Evolutionary conservation across 495 filamentous ascomycete species (phyloP).

Genomic region (Aspergillus nanangensis): DNA sequence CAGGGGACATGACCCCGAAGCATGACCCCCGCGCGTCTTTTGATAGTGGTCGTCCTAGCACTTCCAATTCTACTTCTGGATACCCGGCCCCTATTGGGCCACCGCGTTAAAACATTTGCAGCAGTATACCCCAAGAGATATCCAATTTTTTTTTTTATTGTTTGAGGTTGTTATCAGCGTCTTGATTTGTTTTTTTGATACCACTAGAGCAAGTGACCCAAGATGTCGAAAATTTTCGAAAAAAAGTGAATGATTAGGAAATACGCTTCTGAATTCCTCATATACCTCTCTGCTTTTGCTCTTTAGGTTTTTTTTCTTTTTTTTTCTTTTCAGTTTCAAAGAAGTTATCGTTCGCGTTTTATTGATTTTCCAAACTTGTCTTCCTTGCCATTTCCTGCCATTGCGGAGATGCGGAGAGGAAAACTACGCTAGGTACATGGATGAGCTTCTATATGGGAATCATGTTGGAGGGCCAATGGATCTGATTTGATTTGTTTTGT

Average conservation of each 20-base stretch:
- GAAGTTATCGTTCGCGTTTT: no score
- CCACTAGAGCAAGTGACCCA: constrained; percentile 1
- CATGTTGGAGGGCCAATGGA: neutral
- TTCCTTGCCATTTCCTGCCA: no score
- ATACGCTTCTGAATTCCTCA: neutral
- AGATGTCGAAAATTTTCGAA: neutral
- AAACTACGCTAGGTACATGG: no score
- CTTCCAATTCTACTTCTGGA: constrained; percentile 93
- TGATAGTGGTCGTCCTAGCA: constrained; percentile 87
- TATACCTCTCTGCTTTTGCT: no score
- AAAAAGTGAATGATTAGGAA: neutral
- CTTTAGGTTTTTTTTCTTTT: no score
- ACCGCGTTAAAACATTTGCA: constrained; percentile 70
- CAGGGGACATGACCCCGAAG: constrained; percentile 77
- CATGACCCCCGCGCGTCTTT: constrained; percentile 76
- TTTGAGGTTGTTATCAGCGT: constrained; percentile 14
- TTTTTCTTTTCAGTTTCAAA: no score
- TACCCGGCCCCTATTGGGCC: constrained; percentile 86
- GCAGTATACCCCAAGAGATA: constrained; percentile 57
- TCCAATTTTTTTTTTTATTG: constrained; percentile 31
- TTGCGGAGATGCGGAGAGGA: no score
- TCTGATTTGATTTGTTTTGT: neutral
- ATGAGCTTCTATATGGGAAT: no score
- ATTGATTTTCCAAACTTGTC: no score
- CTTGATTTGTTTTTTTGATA: constrained; percentile 17